Base-by-base conservation (phyloP, 306 rosid genomes). In the Castanea crenata region DNA sequence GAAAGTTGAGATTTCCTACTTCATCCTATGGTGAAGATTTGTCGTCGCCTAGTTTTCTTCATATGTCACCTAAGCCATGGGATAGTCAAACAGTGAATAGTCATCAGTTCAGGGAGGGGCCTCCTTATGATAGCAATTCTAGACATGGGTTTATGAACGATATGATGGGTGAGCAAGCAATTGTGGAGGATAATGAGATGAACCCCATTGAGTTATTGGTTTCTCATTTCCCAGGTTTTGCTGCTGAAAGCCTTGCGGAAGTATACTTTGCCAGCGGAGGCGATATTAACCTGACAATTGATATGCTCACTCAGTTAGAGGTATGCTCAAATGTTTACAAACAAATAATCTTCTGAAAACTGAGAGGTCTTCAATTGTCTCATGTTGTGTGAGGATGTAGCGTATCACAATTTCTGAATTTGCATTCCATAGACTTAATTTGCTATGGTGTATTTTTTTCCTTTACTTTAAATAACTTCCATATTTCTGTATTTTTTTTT, bases 281-380 rank as follows among this genome's bases (percentile, higher is more conserved):
- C 3, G 95, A 94, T 83, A 76, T 94, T 73, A 88, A 90, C 84
- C 79, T 89, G 75, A 94, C 99, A 80, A 81, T 90, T 82, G 99
- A 92, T 78, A 94, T 94, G 97, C 94, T 94, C 81, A 90, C 92
- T 71, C 97, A 94, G 90, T 90, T 94, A 83, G 99, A 92, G 97
- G 99, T 94, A 80, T 79, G 83, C 76, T 77, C 80, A 80, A 67
- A 65, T 76, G 59, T 74, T 34, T 31, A 27, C 34, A 59, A 25
- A 46, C 41, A 67, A 56, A 62, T 72, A 58, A 55, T n/a, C 38
- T 74, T 23, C 67, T 69, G 72, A 80, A 46, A 52, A 61, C 76
- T 74, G 70, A 76, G 49, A 73, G 63, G 18, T 67, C 44, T 62
- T 70, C 7, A 41, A 41, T 41, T 78, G 54, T 54, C 63, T 34